phyloP scores from a whole-genome alignment of 176 grass and related monocot genomes.

The Rhynchospora tenuis region DNA sequence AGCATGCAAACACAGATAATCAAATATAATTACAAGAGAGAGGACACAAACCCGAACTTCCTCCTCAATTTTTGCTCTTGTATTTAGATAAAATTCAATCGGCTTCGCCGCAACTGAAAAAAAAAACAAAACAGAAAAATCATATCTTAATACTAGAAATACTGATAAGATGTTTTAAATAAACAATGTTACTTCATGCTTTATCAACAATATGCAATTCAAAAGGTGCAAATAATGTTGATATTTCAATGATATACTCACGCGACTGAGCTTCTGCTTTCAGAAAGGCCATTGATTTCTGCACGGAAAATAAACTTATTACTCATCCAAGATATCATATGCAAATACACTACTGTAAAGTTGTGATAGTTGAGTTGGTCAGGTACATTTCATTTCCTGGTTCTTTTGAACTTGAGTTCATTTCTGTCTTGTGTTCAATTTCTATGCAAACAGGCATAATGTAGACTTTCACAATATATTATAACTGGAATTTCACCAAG shows the following conservation, averaged over 20 bases:
- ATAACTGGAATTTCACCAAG: neutral
- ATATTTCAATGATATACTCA: neutral
- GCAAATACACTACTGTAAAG: neutral
- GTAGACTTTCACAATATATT: neutral
- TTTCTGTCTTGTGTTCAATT: neutral
- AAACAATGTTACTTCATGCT: neutral
- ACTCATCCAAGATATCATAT: neutral
- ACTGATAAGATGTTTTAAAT: conserved; percentile 12
- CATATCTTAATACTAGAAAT: conserved; percentile 9
- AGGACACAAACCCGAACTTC: conserved; percentile 63
- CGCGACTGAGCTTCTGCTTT: neutral
- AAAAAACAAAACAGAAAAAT: conserved; percentile 11
- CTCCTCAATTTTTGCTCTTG: conserved; percentile 54
- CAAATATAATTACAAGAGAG: neutral
- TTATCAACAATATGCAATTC: conserved; percentile 1
- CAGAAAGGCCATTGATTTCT: conserved; percentile 4
- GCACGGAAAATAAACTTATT: neutral
- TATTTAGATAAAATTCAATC: conserved; percentile 64
- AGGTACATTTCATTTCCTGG: neutral
- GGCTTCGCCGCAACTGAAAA: conserved; percentile 51
- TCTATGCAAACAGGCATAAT: neutral
- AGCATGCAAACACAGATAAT: neutral
- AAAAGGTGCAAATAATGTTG: neutral
- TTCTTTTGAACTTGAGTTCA: neutral
- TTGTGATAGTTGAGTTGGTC: neutral